Evolutionary conservation across 169 alveolate species (phyloP).

Genomic region (Sarcocystis neurona): DNA sequence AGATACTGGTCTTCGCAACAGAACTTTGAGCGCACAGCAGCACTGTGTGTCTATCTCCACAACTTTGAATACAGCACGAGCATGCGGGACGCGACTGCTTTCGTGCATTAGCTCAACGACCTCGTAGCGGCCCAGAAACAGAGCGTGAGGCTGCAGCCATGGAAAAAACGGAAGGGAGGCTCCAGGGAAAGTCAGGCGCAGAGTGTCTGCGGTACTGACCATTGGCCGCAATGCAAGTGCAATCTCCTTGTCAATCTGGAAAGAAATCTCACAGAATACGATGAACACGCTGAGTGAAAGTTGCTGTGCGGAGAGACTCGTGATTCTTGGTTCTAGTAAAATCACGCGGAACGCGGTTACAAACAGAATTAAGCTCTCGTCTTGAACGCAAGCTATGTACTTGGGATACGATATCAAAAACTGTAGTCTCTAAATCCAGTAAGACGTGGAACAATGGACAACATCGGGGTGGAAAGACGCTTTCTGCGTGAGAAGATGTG

Average conservation of each 20-base stretch:
- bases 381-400: no score
- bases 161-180: background rate
- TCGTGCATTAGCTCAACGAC: background rate
- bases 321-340: no score
- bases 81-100: background rate
- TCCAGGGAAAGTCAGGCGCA: conserved; percentile 4
- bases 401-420: no score
- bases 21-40: background rate
- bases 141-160: conserved; percentile 6
- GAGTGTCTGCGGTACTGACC: background rate
- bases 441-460: no score
- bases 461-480: no score
- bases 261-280: background rate
- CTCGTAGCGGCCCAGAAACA: conserved; percentile 9
- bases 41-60: background rate
- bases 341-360: no score
- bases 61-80: background rate
- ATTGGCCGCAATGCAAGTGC: background rate
- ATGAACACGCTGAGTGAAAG: no score
- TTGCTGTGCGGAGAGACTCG: no score
- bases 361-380: no score
- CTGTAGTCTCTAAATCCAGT: no score
- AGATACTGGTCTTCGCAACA: no score
- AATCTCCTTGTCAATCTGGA: background rate
- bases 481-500: no score